These are phyloP conservation scores for Aspergillus campestris DNA, from an alignment of 495 filamentous ascomycete genomes.

Conservation along the genomic window DNA sequence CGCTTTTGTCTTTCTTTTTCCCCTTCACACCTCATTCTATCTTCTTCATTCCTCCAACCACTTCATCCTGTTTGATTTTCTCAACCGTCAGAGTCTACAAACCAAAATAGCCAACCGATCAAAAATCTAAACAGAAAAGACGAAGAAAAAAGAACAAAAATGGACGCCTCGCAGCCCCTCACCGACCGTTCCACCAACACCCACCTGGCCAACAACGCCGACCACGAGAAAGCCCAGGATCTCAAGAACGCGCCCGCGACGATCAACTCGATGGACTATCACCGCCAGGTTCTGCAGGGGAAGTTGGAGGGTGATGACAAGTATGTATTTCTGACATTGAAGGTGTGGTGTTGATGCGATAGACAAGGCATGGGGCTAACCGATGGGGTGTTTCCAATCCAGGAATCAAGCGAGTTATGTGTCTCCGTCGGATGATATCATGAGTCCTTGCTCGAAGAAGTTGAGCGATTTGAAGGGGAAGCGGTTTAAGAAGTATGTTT, in stretches of 20 bases:
- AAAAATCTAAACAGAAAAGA: neutral
- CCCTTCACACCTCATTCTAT: constrained; percentile 2
- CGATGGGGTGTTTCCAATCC: neutral
- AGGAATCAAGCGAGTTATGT: constrained; percentile 59
- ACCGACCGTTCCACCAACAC: constrained; percentile 39
- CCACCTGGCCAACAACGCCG: constrained; percentile 22
- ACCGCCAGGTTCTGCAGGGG: constrained; percentile 66
- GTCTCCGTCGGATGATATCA: constrained; percentile 86
- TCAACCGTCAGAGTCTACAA: neutral
- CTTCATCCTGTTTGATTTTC: neutral
- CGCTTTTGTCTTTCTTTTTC: constrained; percentile 15
- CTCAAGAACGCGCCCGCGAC: constrained; percentile 23
- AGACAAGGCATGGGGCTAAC: neutral
- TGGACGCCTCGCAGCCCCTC: constrained; percentile 35
- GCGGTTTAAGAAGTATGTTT: constrained; percentile 51
- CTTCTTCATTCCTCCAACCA: constrained; percentile 1
- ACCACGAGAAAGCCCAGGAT: constrained; percentile 22
- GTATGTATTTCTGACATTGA: constrained; percentile 36
- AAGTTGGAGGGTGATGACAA: constrained; percentile 57
- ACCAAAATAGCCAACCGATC: neutral
- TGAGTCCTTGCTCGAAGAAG: constrained; percentile 91
- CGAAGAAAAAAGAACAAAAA: constrained; percentile 4
- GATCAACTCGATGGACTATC: constrained; percentile 59
- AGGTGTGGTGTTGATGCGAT: neutral
- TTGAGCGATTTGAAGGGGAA: constrained; percentile 76